phyloP scores from a whole-genome alignment of 2,329 filamentous ascomycete genomes.

The Helotiales sp. region DNA sequence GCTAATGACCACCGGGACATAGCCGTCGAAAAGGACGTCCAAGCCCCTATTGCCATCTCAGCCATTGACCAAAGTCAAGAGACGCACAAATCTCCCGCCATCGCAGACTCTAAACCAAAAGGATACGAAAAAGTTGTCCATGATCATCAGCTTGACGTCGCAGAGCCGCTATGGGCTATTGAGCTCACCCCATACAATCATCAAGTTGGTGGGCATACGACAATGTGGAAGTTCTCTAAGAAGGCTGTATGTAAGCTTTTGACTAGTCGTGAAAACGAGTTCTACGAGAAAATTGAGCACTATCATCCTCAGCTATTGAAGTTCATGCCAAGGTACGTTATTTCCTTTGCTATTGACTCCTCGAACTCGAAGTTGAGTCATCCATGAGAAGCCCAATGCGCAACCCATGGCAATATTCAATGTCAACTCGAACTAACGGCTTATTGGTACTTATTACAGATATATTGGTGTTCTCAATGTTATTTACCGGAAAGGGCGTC shows the following conservation, averaged over 20 bases:
- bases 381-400: constrained; percentile 19
- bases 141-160: constrained; percentile 46
- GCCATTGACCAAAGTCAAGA: not conserved
- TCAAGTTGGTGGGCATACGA: constrained; percentile 95
- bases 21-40: no score
- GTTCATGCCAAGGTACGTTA: constrained; percentile 78
- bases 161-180: constrained; percentile 76
- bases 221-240: constrained; percentile 92
- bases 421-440: not conserved
- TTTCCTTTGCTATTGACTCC: constrained; percentile 23
- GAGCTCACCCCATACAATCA: constrained; percentile 96
- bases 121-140: constrained; percentile 43
- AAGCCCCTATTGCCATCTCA: no score
- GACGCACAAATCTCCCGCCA: not conserved
- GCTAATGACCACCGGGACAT: no score
- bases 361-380: constrained; percentile 32
- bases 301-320: constrained; percentile 86
- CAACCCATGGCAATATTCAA: constrained; percentile 1
- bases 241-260: constrained; percentile 97
- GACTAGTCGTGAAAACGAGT: constrained; percentile 97
- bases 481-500: constrained; percentile 85
- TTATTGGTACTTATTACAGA: constrained; percentile 44
- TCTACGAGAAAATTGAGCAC: constrained; percentile 94
- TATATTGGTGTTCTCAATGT: constrained; percentile 98
- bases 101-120: constrained; percentile 6